Percentiles rank a stretch among this genome's conserved stretches.
These are phyloP conservation scores for Bacterosira constricta DNA, from an alignment of 108 stramenopile species.

Conservation along the genomic window DNA sequence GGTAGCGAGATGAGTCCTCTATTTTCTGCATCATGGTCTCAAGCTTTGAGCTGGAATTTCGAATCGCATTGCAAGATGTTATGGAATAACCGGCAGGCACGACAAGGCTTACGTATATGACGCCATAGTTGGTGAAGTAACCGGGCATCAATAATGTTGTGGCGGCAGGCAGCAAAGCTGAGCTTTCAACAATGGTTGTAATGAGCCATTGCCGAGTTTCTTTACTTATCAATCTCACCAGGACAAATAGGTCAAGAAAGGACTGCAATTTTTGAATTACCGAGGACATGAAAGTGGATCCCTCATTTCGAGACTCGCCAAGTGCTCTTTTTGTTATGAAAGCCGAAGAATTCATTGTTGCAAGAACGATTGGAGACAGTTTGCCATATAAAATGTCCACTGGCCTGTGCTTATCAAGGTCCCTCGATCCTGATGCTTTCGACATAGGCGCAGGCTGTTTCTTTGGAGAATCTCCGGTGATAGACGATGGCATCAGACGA, in stretches of 20 bases:
- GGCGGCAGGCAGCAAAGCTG: constrained; percentile 66
- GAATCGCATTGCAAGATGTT: constrained; percentile 22
- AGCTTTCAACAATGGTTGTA: constrained; percentile 55
- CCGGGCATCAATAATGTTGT: constrained; percentile 82
- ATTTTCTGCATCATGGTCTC: constrained; percentile 22
- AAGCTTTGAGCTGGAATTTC: constrained; percentile 8
- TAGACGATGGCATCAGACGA: constrained; percentile 58
- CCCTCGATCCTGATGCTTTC: not conserved
- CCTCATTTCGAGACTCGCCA: constrained; percentile 8
- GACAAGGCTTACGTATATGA: constrained; percentile 73
- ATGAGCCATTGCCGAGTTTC: constrained; percentile 59
- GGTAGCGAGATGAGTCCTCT: constrained; percentile 48
- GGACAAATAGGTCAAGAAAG: constrained; percentile 50
- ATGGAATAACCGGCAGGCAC: constrained; percentile 69
- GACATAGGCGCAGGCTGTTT: not conserved
- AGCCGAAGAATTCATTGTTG: constrained; percentile 44
- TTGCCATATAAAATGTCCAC: constrained; percentile 39
- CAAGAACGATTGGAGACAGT: constrained; percentile 29
- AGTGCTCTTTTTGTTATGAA: constrained; percentile 31
- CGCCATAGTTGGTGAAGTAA: constrained; percentile 74
- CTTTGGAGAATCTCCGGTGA: constrained; percentile 26
- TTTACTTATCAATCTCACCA: constrained; percentile 59
- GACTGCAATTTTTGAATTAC: constrained; percentile 34
- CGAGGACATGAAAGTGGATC: constrained; percentile 7
- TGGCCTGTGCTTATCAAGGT: constrained; percentile 3